Evolutionary conservation across 169 alveolate species (phyloP).

Genomic region (Plasmodium falciparum): DNA sequence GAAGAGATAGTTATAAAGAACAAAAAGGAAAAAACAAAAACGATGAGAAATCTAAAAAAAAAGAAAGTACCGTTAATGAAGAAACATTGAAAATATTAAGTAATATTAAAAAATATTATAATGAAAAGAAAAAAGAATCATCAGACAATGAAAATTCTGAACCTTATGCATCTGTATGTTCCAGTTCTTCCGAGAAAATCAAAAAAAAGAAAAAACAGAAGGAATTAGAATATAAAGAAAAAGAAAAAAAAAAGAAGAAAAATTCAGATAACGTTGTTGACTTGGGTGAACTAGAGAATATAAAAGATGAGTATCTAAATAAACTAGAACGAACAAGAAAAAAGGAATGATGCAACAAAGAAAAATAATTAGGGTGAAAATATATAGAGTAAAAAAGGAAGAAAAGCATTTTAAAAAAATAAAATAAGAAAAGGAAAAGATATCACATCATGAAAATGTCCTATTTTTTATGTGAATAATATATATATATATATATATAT

Average conservation of each 20-base stretch:
- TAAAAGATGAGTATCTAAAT: background rate
- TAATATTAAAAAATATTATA: constrained; percentile 59
- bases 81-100: constrained; percentile 51
- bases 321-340: background rate
- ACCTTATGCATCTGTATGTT: background rate
- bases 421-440: background rate
- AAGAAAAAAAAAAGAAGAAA: background rate
- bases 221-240: background rate
- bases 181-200: background rate
- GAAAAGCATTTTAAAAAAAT: background rate
- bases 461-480: no score
- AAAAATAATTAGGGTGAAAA: background rate
- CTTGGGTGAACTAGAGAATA: background rate
- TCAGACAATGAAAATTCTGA: background rate
- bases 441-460: background rate
- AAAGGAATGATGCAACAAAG: background rate
- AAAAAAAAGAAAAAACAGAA: constrained; percentile 7
- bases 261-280: background rate
- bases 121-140: constrained; percentile 4
- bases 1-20: no score
- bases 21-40: constrained; percentile 1
- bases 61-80: background rate
- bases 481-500: no score
- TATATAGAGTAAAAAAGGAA: background rate
- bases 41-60: background rate